Conservation (phyloP, 805 yeast species). For the Kodamaea sagamina region DNA sequence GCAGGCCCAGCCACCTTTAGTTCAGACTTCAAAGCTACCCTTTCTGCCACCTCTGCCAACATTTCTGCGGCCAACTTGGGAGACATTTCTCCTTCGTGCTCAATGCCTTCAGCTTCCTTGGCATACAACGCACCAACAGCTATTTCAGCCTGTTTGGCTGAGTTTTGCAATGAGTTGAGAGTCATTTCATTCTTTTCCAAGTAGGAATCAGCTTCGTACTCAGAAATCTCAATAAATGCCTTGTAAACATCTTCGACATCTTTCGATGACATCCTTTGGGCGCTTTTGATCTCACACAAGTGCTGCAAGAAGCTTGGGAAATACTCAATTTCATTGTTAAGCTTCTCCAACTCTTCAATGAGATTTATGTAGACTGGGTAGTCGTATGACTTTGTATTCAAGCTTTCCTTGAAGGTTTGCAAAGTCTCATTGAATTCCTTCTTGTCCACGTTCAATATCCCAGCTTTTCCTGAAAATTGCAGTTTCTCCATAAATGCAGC, state of each 20-base stretch:
- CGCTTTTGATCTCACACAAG: conserved; percentile 17
- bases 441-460: conserved; percentile 18
- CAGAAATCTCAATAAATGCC: conserved; percentile 21
- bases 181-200: conserved; percentile 5
- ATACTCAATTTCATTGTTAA: conserved; percentile 21
- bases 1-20: conserved; percentile 1
- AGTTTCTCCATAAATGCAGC: conserved; percentile 11
- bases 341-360: conserved; percentile 17
- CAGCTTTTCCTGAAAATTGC: conserved; percentile 8
- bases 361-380: conserved; percentile 16
- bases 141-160: conserved; percentile 9
- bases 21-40: conserved; percentile 4
- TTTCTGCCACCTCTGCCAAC: conserved; percentile 6
- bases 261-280: conserved; percentile 8
- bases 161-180: conserved; percentile 3
- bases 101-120: neutral
- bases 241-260: conserved; percentile 24
- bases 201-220: conserved; percentile 16
- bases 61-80: conserved; percentile 11
- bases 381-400: conserved; percentile 12
- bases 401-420: conserved; percentile 6
- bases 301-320: conserved; percentile 24
- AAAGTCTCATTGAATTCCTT: conserved; percentile 17
- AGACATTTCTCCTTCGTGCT: conserved; percentile 5
- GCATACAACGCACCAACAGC: conserved; percentile 6